Percentiles rank a stretch among this genome's conserved stretches.
Evolutionary conservation across 495 filamentous ascomycete genomes (phyloP).

Genomic region (Pyrenopolyporus hunteri): DNA sequence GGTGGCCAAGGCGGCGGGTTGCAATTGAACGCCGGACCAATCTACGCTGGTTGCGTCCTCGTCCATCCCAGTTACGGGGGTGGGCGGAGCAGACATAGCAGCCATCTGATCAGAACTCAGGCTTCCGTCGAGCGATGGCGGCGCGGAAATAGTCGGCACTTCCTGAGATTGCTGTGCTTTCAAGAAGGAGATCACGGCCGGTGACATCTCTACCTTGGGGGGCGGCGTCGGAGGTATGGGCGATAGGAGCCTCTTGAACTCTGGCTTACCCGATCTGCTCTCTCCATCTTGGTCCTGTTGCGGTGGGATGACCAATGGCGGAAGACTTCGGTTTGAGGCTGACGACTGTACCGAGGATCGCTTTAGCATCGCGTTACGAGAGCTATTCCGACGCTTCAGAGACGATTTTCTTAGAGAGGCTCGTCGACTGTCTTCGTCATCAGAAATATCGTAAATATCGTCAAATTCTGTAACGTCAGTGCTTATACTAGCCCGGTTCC

Average conservation of each 20-base stretch:
- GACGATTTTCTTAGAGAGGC: slow-evolving; percentile 42
- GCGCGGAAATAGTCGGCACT: slow-evolving; percentile 75
- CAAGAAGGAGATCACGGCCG: slow-evolving; percentile 71
- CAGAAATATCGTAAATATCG: slow-evolving; percentile 83
- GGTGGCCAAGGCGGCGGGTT: slow-evolving; percentile 77
- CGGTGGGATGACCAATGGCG: slow-evolving; percentile 74
- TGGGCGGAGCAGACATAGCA: slow-evolving; percentile 76
- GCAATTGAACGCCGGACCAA: slow-evolving; percentile 73
- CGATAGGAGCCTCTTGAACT: slow-evolving; percentile 67
- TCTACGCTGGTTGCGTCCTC: slow-evolving; percentile 55
- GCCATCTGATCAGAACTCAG: slow-evolving; percentile 84
- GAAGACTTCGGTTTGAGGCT: slow-evolving; percentile 55
- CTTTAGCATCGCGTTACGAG: slow-evolving; percentile 39
- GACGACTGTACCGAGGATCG: slow-evolving; percentile 41
- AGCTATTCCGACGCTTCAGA: slow-evolving; percentile 45
- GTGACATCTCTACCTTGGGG: slow-evolving; percentile 77
- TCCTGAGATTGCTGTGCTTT: slow-evolving; percentile 56
- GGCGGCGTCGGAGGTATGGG: slow-evolving; percentile 78
- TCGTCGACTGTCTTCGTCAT: slow-evolving; percentile 57
- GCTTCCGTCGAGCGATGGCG: slow-evolving; percentile 89
- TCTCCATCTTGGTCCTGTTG: slow-evolving; percentile 40
- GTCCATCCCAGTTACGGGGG: slow-evolving; percentile 70
- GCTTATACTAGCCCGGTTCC: slow-evolving; percentile 59
- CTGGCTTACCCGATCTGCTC: slow-evolving; percentile 45
- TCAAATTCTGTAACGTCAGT: slow-evolving; percentile 73